phyloP scores from a whole-genome alignment of 225 moss, liverwort and hornwort species.

The Physcomitrellopsis africana region DNA sequence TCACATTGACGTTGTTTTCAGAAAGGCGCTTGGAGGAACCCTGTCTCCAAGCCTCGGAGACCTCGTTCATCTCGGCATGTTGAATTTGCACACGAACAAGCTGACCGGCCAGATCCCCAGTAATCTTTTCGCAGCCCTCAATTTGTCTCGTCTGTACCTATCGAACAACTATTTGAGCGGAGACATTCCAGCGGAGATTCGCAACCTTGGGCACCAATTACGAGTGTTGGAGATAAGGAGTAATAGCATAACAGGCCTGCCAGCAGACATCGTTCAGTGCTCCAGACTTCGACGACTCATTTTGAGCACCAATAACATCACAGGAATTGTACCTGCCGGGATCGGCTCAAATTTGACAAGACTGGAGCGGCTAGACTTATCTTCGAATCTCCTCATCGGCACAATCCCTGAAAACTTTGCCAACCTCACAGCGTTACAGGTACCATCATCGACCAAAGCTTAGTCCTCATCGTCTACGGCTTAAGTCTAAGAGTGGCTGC shows the following conservation, averaged over 20 bases:
- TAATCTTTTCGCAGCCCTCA: constrained; percentile 44
- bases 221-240: constrained; percentile 38
- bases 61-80: constrained; percentile 41
- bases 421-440: constrained; percentile 42
- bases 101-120: constrained; percentile 54
- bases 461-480: not conserved
- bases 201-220: constrained; percentile 25
- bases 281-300: constrained; percentile 30
- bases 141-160: constrained; percentile 41
- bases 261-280: constrained; percentile 34
- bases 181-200: constrained; percentile 52
- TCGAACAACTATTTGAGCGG: constrained; percentile 50
- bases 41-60: constrained; percentile 59
- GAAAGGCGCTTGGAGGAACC: constrained; percentile 52
- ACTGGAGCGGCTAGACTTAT: constrained; percentile 47
- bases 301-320: constrained; percentile 32
- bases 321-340: constrained; percentile 32
- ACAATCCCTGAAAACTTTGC: constrained; percentile 46
- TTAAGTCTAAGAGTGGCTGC: not conserved
- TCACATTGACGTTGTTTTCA: constrained; percentile 18
- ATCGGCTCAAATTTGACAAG: constrained; percentile 33
- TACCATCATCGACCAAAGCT: constrained; percentile 3
- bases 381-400: constrained; percentile 42
- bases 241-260: constrained; percentile 37
- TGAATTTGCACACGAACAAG: constrained; percentile 49